A percentile compares a stretch with the other conserved stretches of the same genome.
Conservation (phyloP, 805 yeast genomes). For the Yarrowia divulgata region DNA sequence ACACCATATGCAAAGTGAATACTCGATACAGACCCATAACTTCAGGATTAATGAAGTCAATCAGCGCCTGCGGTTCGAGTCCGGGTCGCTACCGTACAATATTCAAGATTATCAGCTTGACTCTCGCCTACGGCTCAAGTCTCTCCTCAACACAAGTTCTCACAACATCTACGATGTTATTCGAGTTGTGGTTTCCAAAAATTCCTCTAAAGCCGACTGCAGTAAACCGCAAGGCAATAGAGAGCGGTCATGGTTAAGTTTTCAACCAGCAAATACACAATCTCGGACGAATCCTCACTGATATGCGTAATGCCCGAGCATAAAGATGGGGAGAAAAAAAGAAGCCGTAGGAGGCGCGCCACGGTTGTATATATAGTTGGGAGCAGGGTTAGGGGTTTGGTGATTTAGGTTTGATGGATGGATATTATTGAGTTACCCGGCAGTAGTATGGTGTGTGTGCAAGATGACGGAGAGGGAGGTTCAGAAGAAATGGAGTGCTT, state of each 20-base stretch:
- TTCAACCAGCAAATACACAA: conserved; percentile 99
- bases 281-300: conserved; percentile 99
- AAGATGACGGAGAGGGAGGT: no score
- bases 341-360: conserved; percentile 12
- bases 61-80: no score
- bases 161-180: no score
- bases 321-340: conserved; percentile 67
- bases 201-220: conserved; percentile 48
- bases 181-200: conserved; percentile 47
- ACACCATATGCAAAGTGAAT: no score
- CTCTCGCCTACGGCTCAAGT: no score
- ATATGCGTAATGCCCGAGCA: conserved; percentile 99
- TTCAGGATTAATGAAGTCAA: no score
- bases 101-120: no score
- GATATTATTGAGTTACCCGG: conserved; percentile 19
- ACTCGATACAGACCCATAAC: no score
- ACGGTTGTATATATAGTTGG: conserved; percentile 17
- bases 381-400: conserved; percentile 14
- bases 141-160: no score
- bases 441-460: no score
- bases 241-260: conserved; percentile 93
- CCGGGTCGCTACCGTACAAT: no score
- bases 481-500: no score
- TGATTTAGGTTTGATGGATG: background rate
- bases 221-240: conserved; percentile 43